These are phyloP conservation scores for Sarocladiaceae sp. DNA, from an alignment of 2,329 filamentous ascomycete species.

Conservation along the genomic window DNA sequence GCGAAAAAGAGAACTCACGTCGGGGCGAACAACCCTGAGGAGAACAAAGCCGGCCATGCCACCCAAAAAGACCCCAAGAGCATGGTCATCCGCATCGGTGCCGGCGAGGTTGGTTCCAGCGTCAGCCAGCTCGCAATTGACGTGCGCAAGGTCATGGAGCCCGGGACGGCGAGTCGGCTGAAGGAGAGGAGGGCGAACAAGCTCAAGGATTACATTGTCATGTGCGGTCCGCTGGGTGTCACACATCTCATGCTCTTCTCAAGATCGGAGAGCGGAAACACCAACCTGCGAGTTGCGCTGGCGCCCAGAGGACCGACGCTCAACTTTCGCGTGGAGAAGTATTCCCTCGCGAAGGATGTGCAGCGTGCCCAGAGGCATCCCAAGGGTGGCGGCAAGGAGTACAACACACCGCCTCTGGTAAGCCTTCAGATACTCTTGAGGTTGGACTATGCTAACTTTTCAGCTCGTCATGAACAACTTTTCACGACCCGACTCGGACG, in stretches of 20 bases:
- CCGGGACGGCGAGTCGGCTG: conserved; percentile 80
- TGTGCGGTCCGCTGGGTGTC: conserved; percentile 91
- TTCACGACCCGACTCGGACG: conserved; percentile 54
- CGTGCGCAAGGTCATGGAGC: conserved; percentile 91
- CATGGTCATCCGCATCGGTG: conserved; percentile 97
- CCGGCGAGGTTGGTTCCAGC: conserved; percentile 85
- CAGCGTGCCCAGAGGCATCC: conserved; percentile 77
- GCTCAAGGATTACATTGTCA: conserved; percentile 85
- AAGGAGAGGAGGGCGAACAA: conserved; percentile 87
- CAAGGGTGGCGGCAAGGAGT: conserved; percentile 76
- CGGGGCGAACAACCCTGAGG: conserved; percentile 55
- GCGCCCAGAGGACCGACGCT: conserved; percentile 88
- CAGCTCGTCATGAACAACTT: conserved; percentile 99
- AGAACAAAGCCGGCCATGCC: conserved; percentile 51
- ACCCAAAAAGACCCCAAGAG: conserved; percentile 75
- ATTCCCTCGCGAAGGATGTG: conserved; percentile 89
- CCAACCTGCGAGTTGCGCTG: conserved; percentile 80
- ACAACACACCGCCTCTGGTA: conserved; percentile 75
- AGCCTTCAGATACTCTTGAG: conserved; percentile 14
- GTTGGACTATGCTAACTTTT: not conserved
- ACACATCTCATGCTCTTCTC: conserved; percentile 92
- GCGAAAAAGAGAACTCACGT: conserved; percentile 87
- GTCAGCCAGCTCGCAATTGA: conserved; percentile 88
- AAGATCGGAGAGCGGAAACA: conserved; percentile 81
- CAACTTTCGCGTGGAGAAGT: conserved; percentile 90